These are phyloP conservation scores for Metarhizium guizhouense DNA, from an alignment of 2,329 filamentous ascomycete species.

Conservation along the genomic window DNA sequence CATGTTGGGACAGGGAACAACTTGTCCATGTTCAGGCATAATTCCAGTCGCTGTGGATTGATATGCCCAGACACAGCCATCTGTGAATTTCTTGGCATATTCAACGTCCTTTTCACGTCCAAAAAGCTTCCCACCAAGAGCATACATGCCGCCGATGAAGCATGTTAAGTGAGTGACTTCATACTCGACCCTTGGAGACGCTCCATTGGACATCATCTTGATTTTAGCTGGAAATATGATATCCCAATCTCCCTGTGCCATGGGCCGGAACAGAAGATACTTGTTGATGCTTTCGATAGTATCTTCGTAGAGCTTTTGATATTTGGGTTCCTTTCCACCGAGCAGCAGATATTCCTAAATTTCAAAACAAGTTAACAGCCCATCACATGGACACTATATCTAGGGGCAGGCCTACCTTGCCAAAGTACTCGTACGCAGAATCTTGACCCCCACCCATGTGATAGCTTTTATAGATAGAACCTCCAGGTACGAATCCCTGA, in stretches of 20 bases:
- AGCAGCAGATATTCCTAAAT: conserved; percentile 62
- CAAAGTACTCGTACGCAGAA: conserved; percentile 64
- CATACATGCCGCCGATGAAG: conserved; percentile 58
- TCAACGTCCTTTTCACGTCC: conserved; percentile 33
- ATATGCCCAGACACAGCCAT: conserved; percentile 50
- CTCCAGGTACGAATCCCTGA: conserved; percentile 46
- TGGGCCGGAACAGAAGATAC: conserved; percentile 68
- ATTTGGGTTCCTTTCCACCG: conserved; percentile 64
- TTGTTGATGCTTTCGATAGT: conserved; percentile 60
- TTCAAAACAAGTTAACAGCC: conserved; percentile 11
- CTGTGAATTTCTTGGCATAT: conserved; percentile 37
- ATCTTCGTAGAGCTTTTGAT: conserved; percentile 62
- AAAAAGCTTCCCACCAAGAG: conserved; percentile 51
- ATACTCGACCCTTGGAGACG: conserved; percentile 40
- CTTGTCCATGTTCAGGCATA: conserved; percentile 49
- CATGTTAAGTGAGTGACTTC: conserved; percentile 57
- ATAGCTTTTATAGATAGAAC: conserved; percentile 37
- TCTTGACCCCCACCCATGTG: conserved; percentile 59
- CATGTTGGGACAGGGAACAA: conserved; percentile 36
- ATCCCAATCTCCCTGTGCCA: conserved; percentile 58
- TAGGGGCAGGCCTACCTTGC: conserved; percentile 36
- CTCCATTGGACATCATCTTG: conserved; percentile 25
- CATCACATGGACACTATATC: neutral
- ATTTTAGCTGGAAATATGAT: conserved; percentile 66
- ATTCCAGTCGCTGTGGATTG: conserved; percentile 42